A percentile compares a stretch with the other conserved stretches of the same genome.
Evolutionary conservation across 768 basidiomycete genomes (phyloP).

Genomic region (Albatrellus ellisii): DNA sequence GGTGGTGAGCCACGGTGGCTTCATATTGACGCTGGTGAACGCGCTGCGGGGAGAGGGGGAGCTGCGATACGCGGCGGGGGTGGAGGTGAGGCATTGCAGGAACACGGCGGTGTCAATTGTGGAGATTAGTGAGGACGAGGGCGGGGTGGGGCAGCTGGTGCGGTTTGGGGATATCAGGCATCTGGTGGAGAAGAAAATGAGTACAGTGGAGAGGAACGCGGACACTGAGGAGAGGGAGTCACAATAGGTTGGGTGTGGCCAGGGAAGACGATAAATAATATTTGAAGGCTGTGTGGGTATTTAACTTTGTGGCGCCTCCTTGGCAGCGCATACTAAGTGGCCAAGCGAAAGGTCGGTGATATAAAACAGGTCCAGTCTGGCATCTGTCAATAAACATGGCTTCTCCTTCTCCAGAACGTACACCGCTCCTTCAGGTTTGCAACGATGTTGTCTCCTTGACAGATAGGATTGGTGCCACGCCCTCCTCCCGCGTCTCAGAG

Average conservation of each 20-base stretch:
- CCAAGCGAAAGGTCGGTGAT: too few species aligned
- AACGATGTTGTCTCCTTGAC: too few species aligned
- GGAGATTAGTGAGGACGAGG: slow-evolving; percentile 34
- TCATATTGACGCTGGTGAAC: slow-evolving; percentile 41
- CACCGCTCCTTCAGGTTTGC: too few species aligned
- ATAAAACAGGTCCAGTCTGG: too few species aligned
- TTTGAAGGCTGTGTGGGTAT: too few species aligned
- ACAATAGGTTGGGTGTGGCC: not conserved
- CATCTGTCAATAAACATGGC: too few species aligned
- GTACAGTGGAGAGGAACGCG: slow-evolving; percentile 33
- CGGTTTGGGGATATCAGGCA: slow-evolving; percentile 46
- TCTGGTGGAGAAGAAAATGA: slow-evolving; percentile 22
- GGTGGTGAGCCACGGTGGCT: slow-evolving; percentile 54
- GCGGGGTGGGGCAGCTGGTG: slow-evolving; percentile 28
- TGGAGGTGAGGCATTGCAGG: slow-evolving; percentile 22
- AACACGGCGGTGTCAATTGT: slow-evolving; percentile 50
- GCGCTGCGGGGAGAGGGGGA: slow-evolving; percentile 30
- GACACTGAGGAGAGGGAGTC: slow-evolving; percentile 25
- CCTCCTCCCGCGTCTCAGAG: not conserved
- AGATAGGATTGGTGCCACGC: not conserved
- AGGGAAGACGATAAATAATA: not conserved
- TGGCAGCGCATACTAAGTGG: too few species aligned
- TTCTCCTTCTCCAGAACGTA: too few species aligned
- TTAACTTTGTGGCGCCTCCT: too few species aligned
- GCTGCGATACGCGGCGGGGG: slow-evolving; percentile 23